Evolutionary conservation across 441 rosid species (phyloP), one percentile per base, ranked within the genome.

Genomic region (Corymbia calophylla): DNA sequence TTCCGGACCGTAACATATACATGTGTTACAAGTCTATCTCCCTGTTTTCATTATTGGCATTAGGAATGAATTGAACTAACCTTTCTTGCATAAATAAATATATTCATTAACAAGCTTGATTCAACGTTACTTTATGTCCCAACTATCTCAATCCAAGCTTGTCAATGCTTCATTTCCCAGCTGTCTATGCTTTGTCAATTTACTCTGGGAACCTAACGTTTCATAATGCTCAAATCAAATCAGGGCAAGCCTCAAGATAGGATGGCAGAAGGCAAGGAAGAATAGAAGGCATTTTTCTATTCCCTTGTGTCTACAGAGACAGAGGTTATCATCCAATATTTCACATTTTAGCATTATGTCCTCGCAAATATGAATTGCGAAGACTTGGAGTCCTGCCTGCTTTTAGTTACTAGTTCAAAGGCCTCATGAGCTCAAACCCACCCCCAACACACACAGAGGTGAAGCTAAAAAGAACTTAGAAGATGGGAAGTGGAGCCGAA

Each of bases 241-340:
- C 47, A 97, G 99, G 99, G 99, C 91, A 97, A 96, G 91, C 94
- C 92, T 60, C 96, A 98, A 95, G 99, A 97, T 91, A 93, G 98
- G 93, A 93, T 96, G 99, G 99, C 99, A 21, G 99, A 99, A 89
- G 99, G 99, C 58, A 98, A 97, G 94, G 99, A 96, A 93, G 99
- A 98, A 91, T 97, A 96, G 92, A 98, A 96, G 88, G 98, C 99
- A 35, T 98, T 95, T 92, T 95, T 98, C 93, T 98, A 98, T 92
- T 98, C 99, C 31, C 96, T n/a, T 88, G 98, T 97, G 70, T 96
- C 98, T 18, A 97, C 98, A 48, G 98, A 97, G 90, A 94, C 99
- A 88, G 98, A 97, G 94, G 97, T 96, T 31, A 23, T 25, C 53
- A 53, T 47, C 17, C 15, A 19, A 48, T 56, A 11, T 62, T n/a